phyloP scores from a whole-genome alignment of 75 land plant species.

The Pinus tabuliformis region DNA sequence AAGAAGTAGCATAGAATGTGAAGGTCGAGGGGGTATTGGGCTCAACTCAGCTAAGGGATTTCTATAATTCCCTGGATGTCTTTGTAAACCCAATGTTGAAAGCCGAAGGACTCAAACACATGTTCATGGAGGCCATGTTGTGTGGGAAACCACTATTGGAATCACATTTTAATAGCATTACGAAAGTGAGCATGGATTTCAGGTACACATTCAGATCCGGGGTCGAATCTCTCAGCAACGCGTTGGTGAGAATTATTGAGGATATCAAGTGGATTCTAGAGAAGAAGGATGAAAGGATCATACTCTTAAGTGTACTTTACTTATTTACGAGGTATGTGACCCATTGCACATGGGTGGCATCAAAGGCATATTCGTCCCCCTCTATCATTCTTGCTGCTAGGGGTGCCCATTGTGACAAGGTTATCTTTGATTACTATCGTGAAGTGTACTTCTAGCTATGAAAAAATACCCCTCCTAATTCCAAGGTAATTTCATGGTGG shows the following conservation, averaged over 20 bases:
- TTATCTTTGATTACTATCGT: too few species aligned
- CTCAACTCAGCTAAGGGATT: slow-evolving; percentile 26
- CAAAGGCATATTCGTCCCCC: too few species aligned
- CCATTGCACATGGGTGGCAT: too few species aligned
- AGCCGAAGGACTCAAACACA: slow-evolving; percentile 49
- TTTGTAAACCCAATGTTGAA: slow-evolving; percentile 49
- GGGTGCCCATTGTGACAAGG: too few species aligned
- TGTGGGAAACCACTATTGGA: slow-evolving; percentile 46
- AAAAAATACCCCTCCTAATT: too few species aligned
- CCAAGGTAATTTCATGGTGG: too few species aligned
- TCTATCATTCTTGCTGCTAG: too few species aligned
- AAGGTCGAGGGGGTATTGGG: slow-evolving; percentile 28
- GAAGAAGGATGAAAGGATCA: slow-evolving; percentile 12
- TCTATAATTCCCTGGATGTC: slow-evolving; percentile 46
- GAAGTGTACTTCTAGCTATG: too few species aligned
- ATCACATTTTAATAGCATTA: slow-evolving; percentile 40
- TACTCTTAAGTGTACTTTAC: too few species aligned
- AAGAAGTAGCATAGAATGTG: slow-evolving; percentile 35
- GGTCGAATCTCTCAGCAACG: slow-evolving; percentile 23
- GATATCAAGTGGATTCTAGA: slow-evolving; percentile 18
- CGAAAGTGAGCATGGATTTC: slow-evolving; percentile 14
- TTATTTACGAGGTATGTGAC: too few species aligned
- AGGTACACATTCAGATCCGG: slow-evolving; percentile 48
- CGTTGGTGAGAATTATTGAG: slow-evolving; percentile 17
- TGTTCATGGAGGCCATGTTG: slow-evolving; percentile 50